phyloP scores from a whole-genome alignment of 2,329 filamentous ascomycete genomes.

The Aureobasidium uvarum region DNA sequence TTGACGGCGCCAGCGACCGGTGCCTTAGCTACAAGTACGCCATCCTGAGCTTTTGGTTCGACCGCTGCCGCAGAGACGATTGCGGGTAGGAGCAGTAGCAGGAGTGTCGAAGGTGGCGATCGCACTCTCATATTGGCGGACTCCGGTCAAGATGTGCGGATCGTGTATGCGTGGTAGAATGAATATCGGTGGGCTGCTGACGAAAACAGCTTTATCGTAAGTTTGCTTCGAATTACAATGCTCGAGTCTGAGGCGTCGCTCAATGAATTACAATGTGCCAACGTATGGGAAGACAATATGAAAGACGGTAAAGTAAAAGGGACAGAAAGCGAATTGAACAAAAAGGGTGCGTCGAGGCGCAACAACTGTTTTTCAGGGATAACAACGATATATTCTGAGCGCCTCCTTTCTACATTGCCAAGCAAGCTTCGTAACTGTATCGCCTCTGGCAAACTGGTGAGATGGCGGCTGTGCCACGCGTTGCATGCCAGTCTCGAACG shows the following conservation, averaged over 20 bases:
- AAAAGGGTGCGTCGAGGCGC: slow-evolving; percentile 13
- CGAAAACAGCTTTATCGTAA: slow-evolving; percentile 14
- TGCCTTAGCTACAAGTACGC: slow-evolving; percentile 32
- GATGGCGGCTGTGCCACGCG: background rate
- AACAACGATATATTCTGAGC: slow-evolving; percentile 21
- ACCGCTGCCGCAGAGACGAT: slow-evolving; percentile 50
- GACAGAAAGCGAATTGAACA: background rate
- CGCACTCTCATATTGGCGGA: slow-evolving; percentile 56
- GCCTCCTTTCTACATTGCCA: slow-evolving; percentile 23
- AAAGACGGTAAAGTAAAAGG: slow-evolving; percentile 11
- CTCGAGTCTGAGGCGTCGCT: slow-evolving; percentile 31
- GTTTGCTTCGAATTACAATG: background rate
- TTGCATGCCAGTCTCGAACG: background rate
- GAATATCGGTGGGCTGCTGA: slow-evolving; percentile 21
- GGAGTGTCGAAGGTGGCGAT: slow-evolving; percentile 48
- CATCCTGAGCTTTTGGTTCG: slow-evolving; percentile 21
- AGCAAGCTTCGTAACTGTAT: slow-evolving; percentile 17
- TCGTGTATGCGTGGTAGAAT: slow-evolving; percentile 3
- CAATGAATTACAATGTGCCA: slow-evolving; percentile 25
- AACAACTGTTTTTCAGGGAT: slow-evolving; percentile 22
- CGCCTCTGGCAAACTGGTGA: background rate
- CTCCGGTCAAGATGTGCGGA: slow-evolving; percentile 14
- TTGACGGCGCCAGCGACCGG: slow-evolving; percentile 32
- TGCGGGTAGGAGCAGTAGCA: slow-evolving; percentile 61
- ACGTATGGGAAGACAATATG: background rate